Percentiles rank a stretch among this genome's conserved stretches.
These are phyloP conservation scores for Fusarium mundagurra DNA, from an alignment of 2,329 filamentous ascomycete genomes.

Conservation along the genomic window DNA sequence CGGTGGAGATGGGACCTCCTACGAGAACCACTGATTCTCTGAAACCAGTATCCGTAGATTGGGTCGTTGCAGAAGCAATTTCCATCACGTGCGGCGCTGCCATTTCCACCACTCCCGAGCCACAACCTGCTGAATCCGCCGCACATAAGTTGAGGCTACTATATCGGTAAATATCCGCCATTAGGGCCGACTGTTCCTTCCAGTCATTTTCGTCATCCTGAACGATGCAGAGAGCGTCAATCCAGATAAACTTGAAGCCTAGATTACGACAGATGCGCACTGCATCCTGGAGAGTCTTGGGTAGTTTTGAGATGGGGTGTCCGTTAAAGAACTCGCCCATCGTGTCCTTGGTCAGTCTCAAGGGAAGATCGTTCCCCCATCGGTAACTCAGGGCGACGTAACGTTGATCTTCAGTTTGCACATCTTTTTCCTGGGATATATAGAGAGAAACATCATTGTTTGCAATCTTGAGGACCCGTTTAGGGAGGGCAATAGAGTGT, in stretches of 20 bases:
- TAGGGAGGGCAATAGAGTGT: rapidly evolving
- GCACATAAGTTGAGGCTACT: background rate
- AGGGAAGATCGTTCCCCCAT: background rate
- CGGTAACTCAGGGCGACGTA: background rate
- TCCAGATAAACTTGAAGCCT: background rate
- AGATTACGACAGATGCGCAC: background rate
- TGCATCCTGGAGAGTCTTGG: background rate
- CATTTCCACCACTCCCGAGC: background rate
- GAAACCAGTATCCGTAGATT: rapidly evolving
- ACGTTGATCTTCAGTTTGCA: background rate
- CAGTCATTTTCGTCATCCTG: background rate
- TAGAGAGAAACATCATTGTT: rapidly evolving
- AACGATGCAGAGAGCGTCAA: background rate
- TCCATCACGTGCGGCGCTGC: background rate
- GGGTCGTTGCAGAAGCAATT: rapidly evolving
- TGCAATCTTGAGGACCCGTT: background rate
- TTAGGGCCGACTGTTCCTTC: background rate
- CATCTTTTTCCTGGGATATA: rapidly evolving
- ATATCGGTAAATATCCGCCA: background rate
- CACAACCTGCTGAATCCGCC: background rate
- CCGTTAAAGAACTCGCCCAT: background rate
- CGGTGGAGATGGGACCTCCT: background rate
- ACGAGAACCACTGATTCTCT: background rate
- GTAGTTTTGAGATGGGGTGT: rapidly evolving
- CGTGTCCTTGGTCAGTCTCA: background rate